Evolutionary conservation across 257 asterid genomes (phyloP).

Genomic region (Thymus quinquecostatus): DNA sequence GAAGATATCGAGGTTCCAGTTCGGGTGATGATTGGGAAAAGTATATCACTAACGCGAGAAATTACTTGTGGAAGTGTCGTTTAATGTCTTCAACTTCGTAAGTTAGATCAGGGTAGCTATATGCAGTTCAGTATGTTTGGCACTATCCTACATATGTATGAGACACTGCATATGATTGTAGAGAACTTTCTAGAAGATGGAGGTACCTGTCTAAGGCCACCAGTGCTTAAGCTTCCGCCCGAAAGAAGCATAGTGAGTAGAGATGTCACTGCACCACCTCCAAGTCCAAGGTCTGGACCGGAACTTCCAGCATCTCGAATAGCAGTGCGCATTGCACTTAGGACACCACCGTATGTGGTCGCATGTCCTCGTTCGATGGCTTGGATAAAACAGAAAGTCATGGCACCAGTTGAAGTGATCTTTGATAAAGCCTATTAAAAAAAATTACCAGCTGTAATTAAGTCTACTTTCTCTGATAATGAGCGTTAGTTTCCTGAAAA

Average conservation of each 20-base stretch:
- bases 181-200: slow-evolving; percentile 10
- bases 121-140: slow-evolving; percentile 1
- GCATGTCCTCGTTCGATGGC: slow-evolving; percentile 93
- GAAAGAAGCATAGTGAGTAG: slow-evolving; percentile 79
- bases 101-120: neutral
- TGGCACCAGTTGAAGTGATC: slow-evolving; percentile 95
- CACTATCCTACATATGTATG: neutral
- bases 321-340: slow-evolving; percentile 82
- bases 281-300: slow-evolving; percentile 64
- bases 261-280: slow-evolving; percentile 76
- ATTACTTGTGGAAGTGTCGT: neutral
- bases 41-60: neutral
- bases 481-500: neutral
- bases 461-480: neutral
- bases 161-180: neutral
- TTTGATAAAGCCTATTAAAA: slow-evolving; percentile 78
- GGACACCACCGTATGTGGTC: slow-evolving; percentile 75
- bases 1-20: neutral
- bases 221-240: slow-evolving; percentile 69
- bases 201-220: slow-evolving; percentile 77
- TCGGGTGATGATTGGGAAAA: neutral
- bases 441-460: slow-evolving; percentile 18
- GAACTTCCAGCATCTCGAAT: slow-evolving; percentile 71
- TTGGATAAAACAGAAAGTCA: slow-evolving; percentile 97
- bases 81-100: neutral